Base-by-base conservation (phyloP, 768 basidiomycete genomes). In the Termitomyces sp. region DNA sequence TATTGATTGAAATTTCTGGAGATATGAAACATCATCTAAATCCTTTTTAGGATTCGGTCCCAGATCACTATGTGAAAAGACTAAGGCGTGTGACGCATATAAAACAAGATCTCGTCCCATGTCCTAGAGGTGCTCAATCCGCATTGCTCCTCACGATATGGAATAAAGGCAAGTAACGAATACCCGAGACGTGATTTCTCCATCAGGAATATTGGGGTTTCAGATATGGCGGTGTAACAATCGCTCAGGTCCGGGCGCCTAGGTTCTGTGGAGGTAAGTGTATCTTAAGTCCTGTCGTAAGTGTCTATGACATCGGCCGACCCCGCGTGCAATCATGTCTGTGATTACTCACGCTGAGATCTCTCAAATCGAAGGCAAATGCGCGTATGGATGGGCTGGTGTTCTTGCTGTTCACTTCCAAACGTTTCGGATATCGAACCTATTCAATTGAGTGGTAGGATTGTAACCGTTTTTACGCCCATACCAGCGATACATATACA, bases 381-480 rank as follows among this genome's bases (percentile, higher is more conserved):
- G n/a, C 11, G 2, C 7, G 10, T 3, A 14, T 36, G 34, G 17
- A n/a, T 2, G 15, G 32, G 34, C 10, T n/a, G 12, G 9, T 4
- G 4, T 2, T 25, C 7, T 53, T 37, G 12, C 7, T 15, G 20
- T 14, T 36, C 34, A 14, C 8, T 51, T 51, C 42, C n/a, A 20
- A 17, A 31, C 4, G 2, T 6, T 14, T 37, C 7, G 1, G 6
- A 2, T 3, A 2, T 12, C 0, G 7, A 29, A 29, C 10, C 1
- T 25, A 14, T 52, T 3, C 5, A 36, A 25, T 14, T 25, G 52
- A 4, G 14, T 5, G 9, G 12, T 29, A 52, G 20, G 36, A n/a
- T 25, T 3, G 4, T 53, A 5, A 36, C 10, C 9, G 0, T 14
- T 20, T 6, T 12, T 12, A 14, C 15, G 8, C 7, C 20, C 15